phyloP scores from a whole-genome alignment of 2,329 filamentous ascomycete genomes.

The Aspergillus glaucus region DNA sequence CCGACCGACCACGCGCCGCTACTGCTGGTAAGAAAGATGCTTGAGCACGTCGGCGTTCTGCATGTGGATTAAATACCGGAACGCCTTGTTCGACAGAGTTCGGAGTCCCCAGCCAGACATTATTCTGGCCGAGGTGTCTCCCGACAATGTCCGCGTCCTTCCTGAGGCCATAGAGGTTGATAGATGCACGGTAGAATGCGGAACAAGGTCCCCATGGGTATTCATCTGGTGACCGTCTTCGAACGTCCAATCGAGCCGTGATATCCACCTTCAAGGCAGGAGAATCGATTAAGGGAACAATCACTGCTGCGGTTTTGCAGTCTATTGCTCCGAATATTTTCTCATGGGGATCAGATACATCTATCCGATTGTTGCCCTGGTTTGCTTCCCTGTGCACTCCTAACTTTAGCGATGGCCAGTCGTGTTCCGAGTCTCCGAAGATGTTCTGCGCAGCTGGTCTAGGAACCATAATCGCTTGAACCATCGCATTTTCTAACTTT shows the following conservation, averaged over 20 bases:
- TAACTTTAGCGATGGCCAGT: conserved; percentile 71
- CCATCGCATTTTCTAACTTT: conserved; percentile 60
- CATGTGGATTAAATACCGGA: conserved; percentile 72
- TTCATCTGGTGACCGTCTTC: conserved; percentile 60
- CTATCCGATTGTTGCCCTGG: conserved; percentile 52
- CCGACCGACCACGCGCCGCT: conserved; percentile 17
- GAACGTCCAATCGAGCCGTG: conserved; percentile 62
- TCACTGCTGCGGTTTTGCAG: conserved; percentile 55
- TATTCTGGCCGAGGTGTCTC: conserved; percentile 57
- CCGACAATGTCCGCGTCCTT: conserved; percentile 62
- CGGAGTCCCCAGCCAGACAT: conserved; percentile 62
- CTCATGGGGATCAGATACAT: conserved; percentile 65
- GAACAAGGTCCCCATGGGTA: conserved; percentile 58
- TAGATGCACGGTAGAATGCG: conserved; percentile 55
- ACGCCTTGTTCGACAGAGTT: conserved; percentile 61
- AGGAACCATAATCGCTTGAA: conserved; percentile 64
- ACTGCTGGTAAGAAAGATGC: conserved; percentile 22
- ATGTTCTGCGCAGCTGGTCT: conserved; percentile 58
- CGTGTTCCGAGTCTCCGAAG: conserved; percentile 45
- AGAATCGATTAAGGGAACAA: conserved; percentile 69
- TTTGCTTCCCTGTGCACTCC: conserved; percentile 56
- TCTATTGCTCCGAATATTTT: conserved; percentile 73
- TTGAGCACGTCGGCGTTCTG: conserved; percentile 41
- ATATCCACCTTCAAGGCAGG: conserved; percentile 59
- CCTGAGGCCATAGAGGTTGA: conserved; percentile 74